Conservation (phyloP, 768 basidiomycete species). For the Xerocomus brunneocitrinus region DNA sequence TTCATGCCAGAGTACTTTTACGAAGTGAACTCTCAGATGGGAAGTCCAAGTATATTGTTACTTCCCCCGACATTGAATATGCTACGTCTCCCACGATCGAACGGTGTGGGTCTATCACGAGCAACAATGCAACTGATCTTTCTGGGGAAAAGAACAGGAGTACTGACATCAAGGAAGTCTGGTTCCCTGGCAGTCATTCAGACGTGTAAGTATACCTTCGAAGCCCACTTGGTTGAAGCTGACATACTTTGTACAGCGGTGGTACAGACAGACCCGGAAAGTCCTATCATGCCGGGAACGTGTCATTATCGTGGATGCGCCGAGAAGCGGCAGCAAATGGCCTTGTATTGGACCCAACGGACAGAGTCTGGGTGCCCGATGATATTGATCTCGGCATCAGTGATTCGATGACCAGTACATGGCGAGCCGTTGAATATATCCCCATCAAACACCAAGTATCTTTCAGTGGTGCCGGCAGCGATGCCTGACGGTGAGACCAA, state of each 20-base stretch:
- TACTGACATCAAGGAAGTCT: constrained; percentile 44
- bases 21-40: constrained; percentile 23
- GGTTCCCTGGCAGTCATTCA: constrained; percentile 51
- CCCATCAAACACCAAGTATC: constrained; percentile 25
- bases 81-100: neutral
- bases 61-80: neutral
- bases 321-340: constrained; percentile 26
- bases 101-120: neutral
- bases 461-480: constrained; percentile 15
- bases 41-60: constrained; percentile 3
- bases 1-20: constrained; percentile 44
- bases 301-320: constrained; percentile 32
- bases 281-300: constrained; percentile 19
- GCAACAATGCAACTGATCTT: neutral
- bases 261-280: constrained; percentile 19
- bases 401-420: constrained; percentile 15
- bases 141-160: neutral
- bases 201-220: constrained; percentile 26
- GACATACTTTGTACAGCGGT: constrained; percentile 11
- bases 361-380: constrained; percentile 24
- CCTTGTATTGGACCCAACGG: constrained; percentile 22
- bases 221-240: neutral
- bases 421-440: constrained; percentile 15
- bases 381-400: constrained; percentile 21
- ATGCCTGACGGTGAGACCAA: constrained; percentile 14